Percentiles rank a stretch among this genome's conserved stretches.
phyloP scores from a whole-genome alignment of 2,329 filamentous ascomycete species.

The Fusarium sp. region DNA sequence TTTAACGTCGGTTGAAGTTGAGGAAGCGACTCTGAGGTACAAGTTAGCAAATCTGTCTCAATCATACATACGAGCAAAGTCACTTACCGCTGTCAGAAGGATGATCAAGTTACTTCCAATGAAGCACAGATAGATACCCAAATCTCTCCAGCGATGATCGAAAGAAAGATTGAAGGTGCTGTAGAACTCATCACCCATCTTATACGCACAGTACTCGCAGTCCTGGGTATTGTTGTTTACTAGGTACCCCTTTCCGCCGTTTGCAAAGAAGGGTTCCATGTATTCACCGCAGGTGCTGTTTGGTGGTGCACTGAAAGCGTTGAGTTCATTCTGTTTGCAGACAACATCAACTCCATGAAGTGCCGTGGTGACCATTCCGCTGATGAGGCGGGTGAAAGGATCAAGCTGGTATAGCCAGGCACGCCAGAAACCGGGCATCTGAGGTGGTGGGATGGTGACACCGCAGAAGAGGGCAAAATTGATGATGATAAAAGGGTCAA shows the following conservation, averaged over 20 bases:
- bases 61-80: not conserved
- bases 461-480: slow-evolving; percentile 89
- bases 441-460: slow-evolving; percentile 82
- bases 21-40: slow-evolving; percentile 61
- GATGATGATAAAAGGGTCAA: slow-evolving; percentile 87
- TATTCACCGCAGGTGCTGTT: slow-evolving; percentile 54
- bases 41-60: slow-evolving; percentile 19
- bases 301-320: slow-evolving; percentile 72
- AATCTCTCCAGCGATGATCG: slow-evolving; percentile 80
- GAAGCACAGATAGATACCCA: slow-evolving; percentile 83
- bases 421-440: slow-evolving; percentile 83
- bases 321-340: slow-evolving; percentile 68
- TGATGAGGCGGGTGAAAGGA: slow-evolving; percentile 74
- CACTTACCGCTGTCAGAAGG: slow-evolving; percentile 65
- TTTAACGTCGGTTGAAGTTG: slow-evolving; percentile 66
- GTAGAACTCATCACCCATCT: slow-evolving; percentile 85
- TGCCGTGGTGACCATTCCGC: slow-evolving; percentile 74
- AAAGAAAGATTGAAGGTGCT: slow-evolving; percentile 75
- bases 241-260: slow-evolving; percentile 79
- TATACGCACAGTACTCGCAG: slow-evolving; percentile 87
- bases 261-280: slow-evolving; percentile 49
- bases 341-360: slow-evolving; percentile 65
- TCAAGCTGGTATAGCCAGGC: slow-evolving; percentile 77
- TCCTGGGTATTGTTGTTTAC: slow-evolving; percentile 72
- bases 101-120: slow-evolving; percentile 81